Percentiles rank a stretch among this genome's conserved stretches.
Conservation (phyloP, 148 eudicot genomes). For the Cornus suecica region DNA sequence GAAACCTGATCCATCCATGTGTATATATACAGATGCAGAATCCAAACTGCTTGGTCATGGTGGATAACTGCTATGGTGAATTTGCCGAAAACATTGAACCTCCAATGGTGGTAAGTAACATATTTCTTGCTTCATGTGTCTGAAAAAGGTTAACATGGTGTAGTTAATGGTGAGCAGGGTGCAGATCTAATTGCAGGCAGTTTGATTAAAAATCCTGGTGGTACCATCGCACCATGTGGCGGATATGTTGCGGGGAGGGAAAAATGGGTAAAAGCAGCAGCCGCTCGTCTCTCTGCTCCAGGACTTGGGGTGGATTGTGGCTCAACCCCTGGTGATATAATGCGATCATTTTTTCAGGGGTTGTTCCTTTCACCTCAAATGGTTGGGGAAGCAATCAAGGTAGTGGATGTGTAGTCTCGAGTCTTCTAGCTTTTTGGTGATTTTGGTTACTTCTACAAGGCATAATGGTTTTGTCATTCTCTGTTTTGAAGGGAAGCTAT, state of each 20-base stretch:
- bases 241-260: slow-evolving; percentile 90
- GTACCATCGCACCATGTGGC: slow-evolving; percentile 97
- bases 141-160: slow-evolving; percentile 12
- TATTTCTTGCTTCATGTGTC: slow-evolving; percentile 7
- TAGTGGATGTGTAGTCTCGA: slow-evolving; percentile 10
- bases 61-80: slow-evolving; percentile 99
- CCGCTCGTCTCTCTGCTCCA: slow-evolving; percentile 93
- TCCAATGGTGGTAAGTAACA: slow-evolving; percentile 80
- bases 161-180: slow-evolving; percentile 52
- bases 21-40: slow-evolving; percentile 59
- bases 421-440: neutral
- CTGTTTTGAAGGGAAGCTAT: slow-evolving; percentile 59
- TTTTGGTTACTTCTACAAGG: neutral
- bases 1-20: neutral
- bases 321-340: slow-evolving; percentile 84
- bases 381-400: slow-evolving; percentile 99
- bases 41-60: slow-evolving; percentile 87
- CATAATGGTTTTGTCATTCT: slow-evolving; percentile 8
- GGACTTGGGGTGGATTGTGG: slow-evolving; percentile 96
- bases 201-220: slow-evolving; percentile 95
- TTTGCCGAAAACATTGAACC: slow-evolving; percentile 82
- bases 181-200: slow-evolving; percentile 97
- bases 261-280: slow-evolving; percentile 92
- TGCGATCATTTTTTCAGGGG: slow-evolving; percentile 88
- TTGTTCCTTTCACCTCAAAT: slow-evolving; percentile 91